Evolutionary conservation across 768 basidiomycete genomes (phyloP).

Genomic region (Kwoniella mangroviensis): DNA sequence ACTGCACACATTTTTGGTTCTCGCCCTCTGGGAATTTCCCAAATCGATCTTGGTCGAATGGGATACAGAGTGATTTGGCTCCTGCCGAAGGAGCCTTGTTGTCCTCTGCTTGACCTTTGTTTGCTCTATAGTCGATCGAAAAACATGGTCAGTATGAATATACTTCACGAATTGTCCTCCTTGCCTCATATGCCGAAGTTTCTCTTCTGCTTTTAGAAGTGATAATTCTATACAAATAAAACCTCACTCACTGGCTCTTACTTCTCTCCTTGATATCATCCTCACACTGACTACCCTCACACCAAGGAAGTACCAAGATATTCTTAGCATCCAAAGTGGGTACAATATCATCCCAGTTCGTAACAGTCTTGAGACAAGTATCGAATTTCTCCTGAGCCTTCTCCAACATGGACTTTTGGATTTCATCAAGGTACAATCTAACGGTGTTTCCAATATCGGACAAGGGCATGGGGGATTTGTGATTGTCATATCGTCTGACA

Average conservation of each 20-base stretch:
- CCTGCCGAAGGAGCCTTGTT: conserved; percentile 96
- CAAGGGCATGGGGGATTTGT: conserved; percentile 66
- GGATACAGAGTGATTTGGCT: conserved; percentile 95
- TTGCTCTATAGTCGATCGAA: conserved; percentile 53
- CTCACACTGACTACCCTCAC: conserved; percentile 88
- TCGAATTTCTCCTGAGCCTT: conserved; percentile 77
- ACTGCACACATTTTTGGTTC: conserved; percentile 82
- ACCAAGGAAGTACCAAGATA: conserved; percentile 91
- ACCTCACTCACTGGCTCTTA: conserved; percentile 70
- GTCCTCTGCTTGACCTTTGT: conserved; percentile 79
- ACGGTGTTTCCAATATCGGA: conserved; percentile 63
- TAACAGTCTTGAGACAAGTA: conserved; percentile 71
- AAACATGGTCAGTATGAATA: conserved; percentile 9
- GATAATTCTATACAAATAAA: conserved; percentile 1
- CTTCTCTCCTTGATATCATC: conserved; percentile 97
- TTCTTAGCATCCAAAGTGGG: conserved; percentile 87
- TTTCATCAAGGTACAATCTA: conserved; percentile 73
- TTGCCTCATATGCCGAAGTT: too few species aligned
- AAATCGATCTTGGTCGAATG: conserved; percentile 88
- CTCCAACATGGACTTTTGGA: conserved; percentile 85
- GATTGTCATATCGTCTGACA: conserved; percentile 80
- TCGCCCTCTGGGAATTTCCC: conserved; percentile 76
- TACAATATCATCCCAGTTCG: conserved; percentile 89
- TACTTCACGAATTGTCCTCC: not conserved
- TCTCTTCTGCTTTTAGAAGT: too few species aligned